A percentile compares a stretch with the other conserved stretches of the same genome.
Conservation (phyloP, 495 filamentous ascomycete genomes). For the Niebla homalea region DNA sequence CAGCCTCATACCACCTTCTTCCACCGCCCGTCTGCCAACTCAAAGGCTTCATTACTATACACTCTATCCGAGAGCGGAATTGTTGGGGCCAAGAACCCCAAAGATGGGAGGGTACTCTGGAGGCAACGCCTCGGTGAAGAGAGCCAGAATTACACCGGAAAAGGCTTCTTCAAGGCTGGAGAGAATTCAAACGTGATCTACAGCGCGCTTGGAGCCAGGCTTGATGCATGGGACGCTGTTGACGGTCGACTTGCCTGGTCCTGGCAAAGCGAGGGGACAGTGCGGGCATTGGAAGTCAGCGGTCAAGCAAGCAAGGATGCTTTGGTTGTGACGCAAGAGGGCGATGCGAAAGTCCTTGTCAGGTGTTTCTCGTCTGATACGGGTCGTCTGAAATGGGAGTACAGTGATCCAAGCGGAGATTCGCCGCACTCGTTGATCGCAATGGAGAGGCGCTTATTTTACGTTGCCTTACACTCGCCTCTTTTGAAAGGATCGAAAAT, state of each 20-base stretch:
- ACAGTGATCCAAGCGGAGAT: conserved; percentile 40
- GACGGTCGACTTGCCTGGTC: conserved; percentile 71
- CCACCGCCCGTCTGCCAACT: conserved; percentile 66
- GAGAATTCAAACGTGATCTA: conserved; percentile 63
- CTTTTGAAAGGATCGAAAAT: conserved; percentile 54
- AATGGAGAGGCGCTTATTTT: conserved; percentile 58
- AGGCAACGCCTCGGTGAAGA: conserved; percentile 50
- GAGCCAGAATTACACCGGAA: conserved; percentile 20
- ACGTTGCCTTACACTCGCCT: conserved; percentile 60
- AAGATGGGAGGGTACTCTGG: conserved; percentile 75
- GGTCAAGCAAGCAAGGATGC: no score
- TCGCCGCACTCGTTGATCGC: conserved; percentile 67
- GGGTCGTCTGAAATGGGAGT: not conserved
- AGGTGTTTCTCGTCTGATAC: not conserved
- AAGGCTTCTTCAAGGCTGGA: conserved; percentile 52
- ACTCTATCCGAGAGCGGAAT: conserved; percentile 72
- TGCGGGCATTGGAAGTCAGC: conserved; percentile 62
- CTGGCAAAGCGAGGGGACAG: conserved; percentile 37
- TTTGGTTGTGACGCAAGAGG: conserved; percentile 31
- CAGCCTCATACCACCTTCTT: conserved; percentile 81
- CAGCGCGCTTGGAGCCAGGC: conserved; percentile 49
- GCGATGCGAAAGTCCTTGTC: conserved; percentile 49
- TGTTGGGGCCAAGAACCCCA: conserved; percentile 80
- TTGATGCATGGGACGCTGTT: conserved; percentile 73
- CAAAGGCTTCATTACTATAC: conserved; percentile 81